phyloP scores from a whole-genome alignment of 768 basidiomycete genomes.

The Boletus subparvulus region DNA sequence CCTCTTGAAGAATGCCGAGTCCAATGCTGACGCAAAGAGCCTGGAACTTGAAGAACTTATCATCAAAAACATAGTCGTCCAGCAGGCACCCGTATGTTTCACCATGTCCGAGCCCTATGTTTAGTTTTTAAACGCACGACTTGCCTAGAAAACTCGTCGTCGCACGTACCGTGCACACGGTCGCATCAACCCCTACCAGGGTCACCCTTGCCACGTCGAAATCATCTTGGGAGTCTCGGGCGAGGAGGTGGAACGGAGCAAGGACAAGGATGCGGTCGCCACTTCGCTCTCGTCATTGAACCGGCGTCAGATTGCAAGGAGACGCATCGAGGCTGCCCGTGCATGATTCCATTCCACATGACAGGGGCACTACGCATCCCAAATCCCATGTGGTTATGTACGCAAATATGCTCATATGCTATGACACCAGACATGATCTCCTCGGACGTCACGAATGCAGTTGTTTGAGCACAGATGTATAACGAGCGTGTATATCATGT shows the following conservation, averaged over 20 bases:
- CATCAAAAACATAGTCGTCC: conserved; percentile 97
- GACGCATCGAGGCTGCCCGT: conserved; percentile 83
- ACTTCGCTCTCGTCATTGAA: conserved; percentile 64
- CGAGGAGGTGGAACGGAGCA: conserved; percentile 87
- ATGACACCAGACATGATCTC: conserved; percentile 17
- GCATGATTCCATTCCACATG: conserved; percentile 36
- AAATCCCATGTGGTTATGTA: conserved; percentile 27
- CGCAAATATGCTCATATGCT: conserved; percentile 30
- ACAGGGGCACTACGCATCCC: conserved; percentile 11
- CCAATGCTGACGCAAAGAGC: conserved; percentile 98
- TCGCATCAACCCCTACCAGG: conserved; percentile 99
- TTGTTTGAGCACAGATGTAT: background rate
- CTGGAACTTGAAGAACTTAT: conserved; percentile 87
- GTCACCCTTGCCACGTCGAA: conserved; percentile 95
- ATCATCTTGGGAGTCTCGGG: conserved; percentile 82
- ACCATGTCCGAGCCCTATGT: background rate
- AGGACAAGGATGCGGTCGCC: conserved; percentile 66
- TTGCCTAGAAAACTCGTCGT: conserved; percentile 89
- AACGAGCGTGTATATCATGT: conserved; percentile 10
- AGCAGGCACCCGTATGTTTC: conserved; percentile 90
- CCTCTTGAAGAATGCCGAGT: conserved; percentile 97
- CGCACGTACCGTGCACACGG: conserved; percentile 98
- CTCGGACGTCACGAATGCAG: background rate
- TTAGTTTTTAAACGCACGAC: conserved; percentile 2
- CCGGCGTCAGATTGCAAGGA: conserved; percentile 84